Base-by-base conservation (phyloP, 345 rosid species). In the Syzygium grande region DNA sequence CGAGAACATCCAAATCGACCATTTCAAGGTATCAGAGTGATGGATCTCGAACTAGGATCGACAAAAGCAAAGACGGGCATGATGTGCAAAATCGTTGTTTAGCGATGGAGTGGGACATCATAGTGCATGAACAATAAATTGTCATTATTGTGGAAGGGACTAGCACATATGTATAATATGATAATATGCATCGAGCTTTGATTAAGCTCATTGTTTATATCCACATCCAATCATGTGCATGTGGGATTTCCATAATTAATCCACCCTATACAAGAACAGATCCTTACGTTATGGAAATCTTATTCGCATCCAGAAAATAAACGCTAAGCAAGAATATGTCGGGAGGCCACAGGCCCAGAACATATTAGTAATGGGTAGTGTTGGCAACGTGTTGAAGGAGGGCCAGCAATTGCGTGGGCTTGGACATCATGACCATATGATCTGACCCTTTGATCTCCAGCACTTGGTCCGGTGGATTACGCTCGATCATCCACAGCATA, bases 381-480 rank as follows among this genome's bases (percentile, higher is more conserved):
- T 84, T 54, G 52, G 93, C 92, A 90, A 92, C 86, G 41, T 21
- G 25, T 6, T 88, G 88, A 49, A 93, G 89, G 84, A 58, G 84
- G 3, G 53, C 73, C 80, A 85, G 84, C 10, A 93, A 91, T 59
- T 91, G 84, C 17, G 19, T 61, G 38, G 93, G 93, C 84, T 51
- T 87, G 23, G 93, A 94, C 88, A 92, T 92, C 92, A 92, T 94
- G 53, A 92, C 93, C 95, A 93, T 93, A 79, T 92, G 97, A 90
- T 93, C 96, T 27, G 95, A 94, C 49, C 93, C 92, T 29, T 85
- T n/a, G 29, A 95, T 88, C 88, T 84, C 86, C 23, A 86, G 68
- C 85, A 95, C 93, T 79, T 92, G 89, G 86, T 90, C 68, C 38
- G 96, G 95, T 43, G 93, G 95, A 27, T 90, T 95, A 51, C 84